Percentiles rank a stretch among this genome's conserved stretches.
Evolutionary conservation across 805 yeast species (phyloP).

Genomic region (Zygosaccharomyces pseudorouxii): DNA sequence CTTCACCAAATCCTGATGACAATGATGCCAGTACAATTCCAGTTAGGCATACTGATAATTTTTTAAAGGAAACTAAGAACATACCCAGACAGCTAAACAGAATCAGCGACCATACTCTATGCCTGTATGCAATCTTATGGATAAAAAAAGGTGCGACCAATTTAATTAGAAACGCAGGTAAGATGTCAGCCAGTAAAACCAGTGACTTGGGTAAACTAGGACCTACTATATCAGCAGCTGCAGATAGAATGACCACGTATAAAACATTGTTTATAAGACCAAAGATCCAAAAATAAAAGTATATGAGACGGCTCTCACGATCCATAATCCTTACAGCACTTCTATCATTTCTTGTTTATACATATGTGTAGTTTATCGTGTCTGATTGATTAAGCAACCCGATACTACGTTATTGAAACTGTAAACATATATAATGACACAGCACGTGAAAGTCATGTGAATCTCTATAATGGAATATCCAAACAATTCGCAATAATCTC

Average conservation of each 20-base stretch:
- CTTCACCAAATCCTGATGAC: constrained; percentile 87
- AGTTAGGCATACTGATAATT: constrained; percentile 42
- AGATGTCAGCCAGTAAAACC: constrained; percentile 78
- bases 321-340: constrained; percentile 2
- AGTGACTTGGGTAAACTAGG: constrained; percentile 76
- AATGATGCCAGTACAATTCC: constrained; percentile 79
- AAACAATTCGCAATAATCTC: background rate
- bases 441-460: background rate
- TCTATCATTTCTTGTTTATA: background rate
- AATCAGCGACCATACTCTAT: constrained; percentile 53
- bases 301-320: constrained; percentile 24
- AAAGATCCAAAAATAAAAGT: constrained; percentile 66
- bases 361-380: background rate
- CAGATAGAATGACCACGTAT: constrained; percentile 85
- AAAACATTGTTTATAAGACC: constrained; percentile 86
- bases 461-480: background rate
- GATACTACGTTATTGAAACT: too few relatives aligned
- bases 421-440: background rate
- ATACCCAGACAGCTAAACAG: constrained; percentile 65
- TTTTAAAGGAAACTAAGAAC: constrained; percentile 47
- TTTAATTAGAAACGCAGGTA: constrained; percentile 76
- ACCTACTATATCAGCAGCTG: constrained; percentile 90
- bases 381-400: too few relatives aligned
- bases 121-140: constrained; percentile 55
- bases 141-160: constrained; percentile 73